Base-by-base conservation (phyloP, 768 basidiomycete species). In the Lyophyllum shimeji region DNA sequence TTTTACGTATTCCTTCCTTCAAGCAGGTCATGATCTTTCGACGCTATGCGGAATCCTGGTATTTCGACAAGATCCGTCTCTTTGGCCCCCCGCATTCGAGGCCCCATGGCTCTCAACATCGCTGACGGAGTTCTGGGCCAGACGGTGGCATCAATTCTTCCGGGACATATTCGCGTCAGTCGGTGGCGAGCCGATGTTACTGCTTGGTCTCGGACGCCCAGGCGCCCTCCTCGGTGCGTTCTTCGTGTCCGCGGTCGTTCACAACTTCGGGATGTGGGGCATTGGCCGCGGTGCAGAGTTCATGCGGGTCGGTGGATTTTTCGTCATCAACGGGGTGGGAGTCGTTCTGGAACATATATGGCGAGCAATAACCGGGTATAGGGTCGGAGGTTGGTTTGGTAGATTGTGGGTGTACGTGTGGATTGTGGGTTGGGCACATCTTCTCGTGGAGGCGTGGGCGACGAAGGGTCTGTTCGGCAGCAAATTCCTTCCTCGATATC, bases 71-170 rank as follows among this genome's bases (percentile, higher is more conserved):
- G 58, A 72, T 43, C 77, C 79, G 0, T 71, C 69, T 0, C 74
- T 82, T 47, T 89, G 86, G 85, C 88, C 87, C 0, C 87, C 85
- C 1, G 56, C 83, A 18, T 87, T 87, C 66, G 71, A 81, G 52
- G 47, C 69, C 7, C 88, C 88, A 2, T 89, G 81, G 79, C 42
- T 64, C 8, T 66, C 83, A 0, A 82, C 81, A 2, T 87, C 85
- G 2, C 67, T 90, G n/a, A 66, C 71, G 31, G 78, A 83, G 21
- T 82, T 86, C 56, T 90, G 88, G 88, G 52, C 78, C 3, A 65
- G 58, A 52, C 70, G 79, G n/a, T 90, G 89, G 88, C 89, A 90
- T 60, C 86, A 88, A 60, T 55, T 83, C 5, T 85, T 87, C 62
- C 78, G 86, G 9, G 78, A 83, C 45, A 62, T 67, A 33, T 88